These are phyloP conservation scores for Stephania japonica DNA, from an alignment of 164 flowering plant genomes.

Conservation along the genomic window DNA sequence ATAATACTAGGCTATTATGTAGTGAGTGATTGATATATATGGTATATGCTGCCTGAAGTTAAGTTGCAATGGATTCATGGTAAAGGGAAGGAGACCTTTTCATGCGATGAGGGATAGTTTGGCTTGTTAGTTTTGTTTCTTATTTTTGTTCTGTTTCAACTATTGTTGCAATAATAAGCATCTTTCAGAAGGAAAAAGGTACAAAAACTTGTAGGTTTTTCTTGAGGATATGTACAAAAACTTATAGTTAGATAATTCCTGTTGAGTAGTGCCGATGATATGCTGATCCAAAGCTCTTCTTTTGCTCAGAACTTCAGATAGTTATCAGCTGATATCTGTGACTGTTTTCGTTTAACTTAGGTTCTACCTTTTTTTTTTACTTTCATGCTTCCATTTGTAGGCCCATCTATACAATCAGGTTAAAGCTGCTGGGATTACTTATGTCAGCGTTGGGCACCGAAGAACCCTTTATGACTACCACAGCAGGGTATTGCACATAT, in stretches of 20 bases:
- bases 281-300: neutral
- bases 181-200: neutral
- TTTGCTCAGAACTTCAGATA: neutral
- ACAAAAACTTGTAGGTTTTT: neutral
- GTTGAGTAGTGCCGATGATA: neutral
- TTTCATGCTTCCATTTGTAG: slow-evolving; percentile 30
- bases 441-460: slow-evolving; percentile 79
- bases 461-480: slow-evolving; percentile 58
- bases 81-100: neutral
- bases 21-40: neutral
- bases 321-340: neutral
- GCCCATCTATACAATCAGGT: slow-evolving; percentile 64
- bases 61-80: neutral
- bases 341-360: neutral
- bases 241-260: neutral
- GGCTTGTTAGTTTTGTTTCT: neutral
- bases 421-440: slow-evolving; percentile 75
- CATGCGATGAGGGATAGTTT: neutral
- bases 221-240: too few relatives aligned
- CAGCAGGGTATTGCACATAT: slow-evolving; percentile 47
- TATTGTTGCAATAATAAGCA: neutral
- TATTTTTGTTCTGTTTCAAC: neutral
- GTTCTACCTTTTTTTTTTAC: neutral
- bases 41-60: neutral
- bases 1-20: neutral